phyloP scores from a whole-genome alignment of 1,284 basidiomycete species.

The Peniophora sp. region DNA sequence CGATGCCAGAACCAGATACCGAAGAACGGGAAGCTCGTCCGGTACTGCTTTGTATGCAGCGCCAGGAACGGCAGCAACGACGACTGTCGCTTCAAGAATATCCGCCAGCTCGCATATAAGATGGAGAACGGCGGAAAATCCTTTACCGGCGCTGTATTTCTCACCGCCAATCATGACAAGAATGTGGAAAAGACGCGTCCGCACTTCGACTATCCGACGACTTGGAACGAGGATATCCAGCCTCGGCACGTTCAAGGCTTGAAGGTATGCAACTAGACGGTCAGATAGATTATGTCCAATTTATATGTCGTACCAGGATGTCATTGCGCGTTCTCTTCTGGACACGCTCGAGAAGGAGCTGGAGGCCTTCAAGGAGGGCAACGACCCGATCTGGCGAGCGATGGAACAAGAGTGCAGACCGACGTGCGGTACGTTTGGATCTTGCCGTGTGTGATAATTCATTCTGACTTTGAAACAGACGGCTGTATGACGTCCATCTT shows the following conservation, averaged over 20 bases:
- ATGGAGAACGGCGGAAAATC: constrained; percentile 44
- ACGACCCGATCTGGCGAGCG: constrained; percentile 58
- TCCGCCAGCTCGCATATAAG: constrained; percentile 62
- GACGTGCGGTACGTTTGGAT: constrained; percentile 65
- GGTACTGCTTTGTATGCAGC: constrained; percentile 62
- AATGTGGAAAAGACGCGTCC: constrained; percentile 44
- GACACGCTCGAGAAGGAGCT: constrained; percentile 63
- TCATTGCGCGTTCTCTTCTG: constrained; percentile 61
- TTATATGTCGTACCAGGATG: constrained; percentile 29
- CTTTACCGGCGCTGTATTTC: background rate
- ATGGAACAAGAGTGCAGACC: constrained; percentile 71
- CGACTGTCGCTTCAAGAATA: constrained; percentile 70
- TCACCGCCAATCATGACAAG: constrained; percentile 49
- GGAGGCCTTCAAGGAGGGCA: constrained; percentile 41
- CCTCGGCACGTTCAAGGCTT: constrained; percentile 39
- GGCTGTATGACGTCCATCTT: constrained; percentile 89
- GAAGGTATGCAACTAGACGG: constrained; percentile 48
- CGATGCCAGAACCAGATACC: background rate
- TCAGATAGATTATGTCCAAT: background rate
- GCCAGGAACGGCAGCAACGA: constrained; percentile 74
- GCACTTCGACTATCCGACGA: constrained; percentile 51
- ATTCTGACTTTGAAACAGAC: constrained; percentile 37
- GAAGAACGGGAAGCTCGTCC: constrained; percentile 25
- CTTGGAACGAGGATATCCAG: constrained; percentile 53
- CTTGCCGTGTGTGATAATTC: constrained; percentile 6